These are phyloP conservation scores for Hyphopichia burtonii DNA, from an alignment of 1,139 yeast genomes.

Conservation along the genomic window DNA sequence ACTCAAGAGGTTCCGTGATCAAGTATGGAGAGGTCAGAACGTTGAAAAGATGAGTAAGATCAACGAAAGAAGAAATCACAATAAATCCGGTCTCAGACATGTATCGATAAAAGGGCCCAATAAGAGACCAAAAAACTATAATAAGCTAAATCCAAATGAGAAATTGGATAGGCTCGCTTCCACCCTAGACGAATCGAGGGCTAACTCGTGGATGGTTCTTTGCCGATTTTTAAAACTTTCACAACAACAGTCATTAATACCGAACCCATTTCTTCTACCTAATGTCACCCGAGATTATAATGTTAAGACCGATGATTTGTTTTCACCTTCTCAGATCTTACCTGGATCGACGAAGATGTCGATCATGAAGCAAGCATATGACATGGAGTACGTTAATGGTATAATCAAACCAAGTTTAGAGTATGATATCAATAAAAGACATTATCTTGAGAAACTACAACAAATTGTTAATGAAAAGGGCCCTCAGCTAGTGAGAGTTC, in stretches of 20 bases:
- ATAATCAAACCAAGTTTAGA: slow-evolving; percentile 38
- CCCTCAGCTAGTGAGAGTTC: slow-evolving; percentile 34
- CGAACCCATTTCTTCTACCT: slow-evolving; percentile 36
- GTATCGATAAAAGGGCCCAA: not conserved
- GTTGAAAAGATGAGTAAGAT: not conserved
- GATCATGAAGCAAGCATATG: slow-evolving; percentile 30
- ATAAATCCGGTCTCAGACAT: slow-evolving; percentile 2
- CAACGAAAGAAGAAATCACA: slow-evolving; percentile 1
- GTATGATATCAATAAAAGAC: slow-evolving; percentile 31
- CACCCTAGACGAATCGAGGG: slow-evolving; percentile 6
- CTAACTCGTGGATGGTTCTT: slow-evolving; percentile 9
- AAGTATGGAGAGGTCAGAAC: slow-evolving; percentile 1
- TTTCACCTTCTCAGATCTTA: slow-evolving; percentile 9
- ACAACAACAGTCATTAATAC: slow-evolving; percentile 26
- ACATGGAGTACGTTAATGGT: slow-evolving; percentile 30
- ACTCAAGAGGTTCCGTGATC: not conserved
- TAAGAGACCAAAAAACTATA: not conserved
- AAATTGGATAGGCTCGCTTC: slow-evolving; percentile 9
- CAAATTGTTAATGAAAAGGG: slow-evolving; percentile 32
- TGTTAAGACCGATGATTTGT: slow-evolving; percentile 6
- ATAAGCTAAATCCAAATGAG: slow-evolving; percentile 6
- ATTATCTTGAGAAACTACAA: slow-evolving; percentile 19
- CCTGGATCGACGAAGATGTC: slow-evolving; percentile 21
- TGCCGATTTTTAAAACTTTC: slow-evolving; percentile 28
- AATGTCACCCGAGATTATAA: slow-evolving; percentile 19